Conservation (phyloP, 345 rosid species). For the Hibiscus syriacus region DNA sequence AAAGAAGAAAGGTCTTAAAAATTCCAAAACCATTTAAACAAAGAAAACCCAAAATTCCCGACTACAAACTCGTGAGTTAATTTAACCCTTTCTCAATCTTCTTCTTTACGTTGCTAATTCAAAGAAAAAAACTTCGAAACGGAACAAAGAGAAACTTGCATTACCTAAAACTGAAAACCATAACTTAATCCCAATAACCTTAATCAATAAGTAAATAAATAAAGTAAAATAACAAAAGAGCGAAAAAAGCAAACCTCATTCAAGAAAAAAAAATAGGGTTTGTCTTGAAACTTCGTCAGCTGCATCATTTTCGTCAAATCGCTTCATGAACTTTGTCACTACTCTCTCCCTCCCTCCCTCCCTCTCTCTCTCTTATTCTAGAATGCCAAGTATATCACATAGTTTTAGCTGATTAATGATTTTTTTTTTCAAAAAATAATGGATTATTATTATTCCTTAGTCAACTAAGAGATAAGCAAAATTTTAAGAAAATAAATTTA, state of each 20-base stretch:
- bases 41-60: neutral
- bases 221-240: neutral
- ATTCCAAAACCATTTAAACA: neutral
- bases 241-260: neutral
- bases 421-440: too few species aligned
- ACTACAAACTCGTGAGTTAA: neutral
- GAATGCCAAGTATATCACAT: neutral
- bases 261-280: slow-evolving; percentile 10
- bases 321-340: slow-evolving; percentile 3
- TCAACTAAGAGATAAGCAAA: too few species aligned
- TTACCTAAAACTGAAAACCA: neutral
- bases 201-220: neutral
- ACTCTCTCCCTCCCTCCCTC: neutral
- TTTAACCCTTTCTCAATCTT: neutral
- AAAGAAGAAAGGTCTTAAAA: neutral
- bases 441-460: too few species aligned
- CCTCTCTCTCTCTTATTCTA: slow-evolving; percentile 1
- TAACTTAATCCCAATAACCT: neutral
- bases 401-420: neutral
- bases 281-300: neutral
- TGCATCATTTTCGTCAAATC: neutral
- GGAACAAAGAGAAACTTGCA: neutral
- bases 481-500: too few species aligned
- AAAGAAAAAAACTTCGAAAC: neutral
- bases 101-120: neutral